Conservation (phyloP, 148 eudicot genomes). For the Amaranthus cruentus region DNA sequence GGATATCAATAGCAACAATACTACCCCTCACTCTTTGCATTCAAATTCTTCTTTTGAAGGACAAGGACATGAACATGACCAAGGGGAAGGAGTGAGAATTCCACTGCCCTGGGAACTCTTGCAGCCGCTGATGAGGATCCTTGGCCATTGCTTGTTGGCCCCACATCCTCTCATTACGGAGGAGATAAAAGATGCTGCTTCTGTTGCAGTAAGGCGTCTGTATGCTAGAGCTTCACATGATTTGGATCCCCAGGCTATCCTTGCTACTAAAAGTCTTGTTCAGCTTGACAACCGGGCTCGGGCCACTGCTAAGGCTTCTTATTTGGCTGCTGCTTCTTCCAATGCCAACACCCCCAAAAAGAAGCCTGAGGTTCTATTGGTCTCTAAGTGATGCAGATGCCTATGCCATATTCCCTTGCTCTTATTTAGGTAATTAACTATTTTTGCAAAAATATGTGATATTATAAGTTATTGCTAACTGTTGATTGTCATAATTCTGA, state of each 20-base stretch:
- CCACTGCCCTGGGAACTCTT: constrained; percentile 87
- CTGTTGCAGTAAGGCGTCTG: constrained; percentile 55
- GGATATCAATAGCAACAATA: constrained; percentile 6
- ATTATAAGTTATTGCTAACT: too few relatives aligned
- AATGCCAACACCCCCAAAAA: constrained; percentile 73
- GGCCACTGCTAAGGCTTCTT: constrained; percentile 42
- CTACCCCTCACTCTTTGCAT: background rate
- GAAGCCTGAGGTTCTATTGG: constrained; percentile 80
- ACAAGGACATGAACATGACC: background rate
- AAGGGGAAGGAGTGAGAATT: constrained; percentile 38
- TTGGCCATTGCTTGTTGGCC: constrained; percentile 82
- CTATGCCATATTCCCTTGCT: background rate
- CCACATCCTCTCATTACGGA: constrained; percentile 49
- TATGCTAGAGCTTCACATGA: constrained; percentile 92
- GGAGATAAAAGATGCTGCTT: constrained; percentile 61
- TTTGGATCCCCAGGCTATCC: constrained; percentile 72
- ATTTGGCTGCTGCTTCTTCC: constrained; percentile 35
- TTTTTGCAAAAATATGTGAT: background rate
- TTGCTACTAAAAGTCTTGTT: constrained; percentile 74
- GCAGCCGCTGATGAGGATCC: constrained; percentile 74
- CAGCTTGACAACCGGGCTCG: constrained; percentile 63
- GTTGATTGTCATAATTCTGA: too few relatives aligned
- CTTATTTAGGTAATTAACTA: constrained; percentile 6
- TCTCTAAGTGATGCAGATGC: constrained; percentile 50
- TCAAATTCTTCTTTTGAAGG: background rate